phyloP scores from a whole-genome alignment of 257 asterid species.

The Hygrophila difformis region DNA sequence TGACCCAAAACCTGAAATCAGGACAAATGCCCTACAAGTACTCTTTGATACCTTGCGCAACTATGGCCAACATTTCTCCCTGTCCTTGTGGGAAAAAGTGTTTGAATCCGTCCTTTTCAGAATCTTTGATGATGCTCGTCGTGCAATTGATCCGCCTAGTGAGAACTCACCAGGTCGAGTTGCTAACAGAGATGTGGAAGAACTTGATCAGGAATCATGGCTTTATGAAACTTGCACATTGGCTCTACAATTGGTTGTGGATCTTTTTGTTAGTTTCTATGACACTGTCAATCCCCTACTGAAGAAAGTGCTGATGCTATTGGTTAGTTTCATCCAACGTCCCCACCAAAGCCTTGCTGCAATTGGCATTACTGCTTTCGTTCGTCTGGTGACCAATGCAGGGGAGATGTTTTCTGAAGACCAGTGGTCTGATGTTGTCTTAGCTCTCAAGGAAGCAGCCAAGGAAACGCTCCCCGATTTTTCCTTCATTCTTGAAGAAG shows the following conservation, averaged over 20 bases:
- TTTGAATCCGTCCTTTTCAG: constrained; percentile 94
- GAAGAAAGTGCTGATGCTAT: constrained; percentile 64
- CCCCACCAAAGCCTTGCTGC: constrained; percentile 99
- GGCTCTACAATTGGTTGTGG: constrained; percentile 95
- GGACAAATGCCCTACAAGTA: constrained; percentile 88
- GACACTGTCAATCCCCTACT: constrained; percentile 90
- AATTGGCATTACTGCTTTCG: constrained; percentile 98
- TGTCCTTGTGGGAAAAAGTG: constrained; percentile 92
- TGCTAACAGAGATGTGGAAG: constrained; percentile 51
- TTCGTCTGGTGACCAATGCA: constrained; percentile 94
- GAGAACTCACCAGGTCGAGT: constrained; percentile 38
- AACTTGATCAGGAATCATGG: constrained; percentile 93
- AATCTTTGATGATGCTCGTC: constrained; percentile 88
- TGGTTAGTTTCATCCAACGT: constrained; percentile 91
- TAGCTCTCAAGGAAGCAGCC: constrained; percentile 79
- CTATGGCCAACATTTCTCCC: constrained; percentile 88
- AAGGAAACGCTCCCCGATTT: constrained; percentile 77
- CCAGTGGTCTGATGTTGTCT: constrained; percentile 87
- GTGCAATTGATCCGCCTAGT: constrained; percentile 83
- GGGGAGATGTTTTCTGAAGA: constrained; percentile 88
- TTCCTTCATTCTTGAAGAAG: constrained; percentile 58
- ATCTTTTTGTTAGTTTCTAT: constrained; percentile 90
- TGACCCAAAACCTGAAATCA: constrained; percentile 91
- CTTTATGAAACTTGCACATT: constrained; percentile 95
- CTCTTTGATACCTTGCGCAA: constrained; percentile 90